A percentile compares a stretch with the other conserved stretches of the same genome.
Evolutionary conservation across 2,329 filamentous ascomycete species (phyloP).

Genomic region (Ophiosphaerella narmari): DNA sequence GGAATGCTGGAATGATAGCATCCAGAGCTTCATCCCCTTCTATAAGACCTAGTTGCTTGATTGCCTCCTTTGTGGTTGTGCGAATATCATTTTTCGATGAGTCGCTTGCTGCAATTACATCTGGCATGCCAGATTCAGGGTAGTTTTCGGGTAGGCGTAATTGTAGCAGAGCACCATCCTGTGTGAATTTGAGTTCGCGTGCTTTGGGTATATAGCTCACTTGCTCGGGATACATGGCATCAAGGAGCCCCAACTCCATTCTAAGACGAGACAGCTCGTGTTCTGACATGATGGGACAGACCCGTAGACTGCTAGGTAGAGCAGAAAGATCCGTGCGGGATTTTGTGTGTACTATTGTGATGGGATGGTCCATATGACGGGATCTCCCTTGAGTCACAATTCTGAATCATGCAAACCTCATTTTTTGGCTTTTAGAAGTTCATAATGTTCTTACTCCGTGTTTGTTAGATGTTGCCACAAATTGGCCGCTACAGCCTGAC

Average conservation of each 20-base stretch:
- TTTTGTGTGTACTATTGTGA: no score
- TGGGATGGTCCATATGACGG: no score
- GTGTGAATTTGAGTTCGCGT: conserved; percentile 47
- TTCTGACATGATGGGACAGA: conserved; percentile 9
- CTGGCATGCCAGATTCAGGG: conserved; percentile 41
- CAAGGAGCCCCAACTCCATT: conserved; percentile 49
- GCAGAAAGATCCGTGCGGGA: no score
- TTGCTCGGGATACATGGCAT: conserved; percentile 52
- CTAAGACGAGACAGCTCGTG: conserved; percentile 28
- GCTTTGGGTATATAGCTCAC: conserved; percentile 37
- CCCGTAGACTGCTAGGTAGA: background rate
- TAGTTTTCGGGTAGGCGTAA: conserved; percentile 49
- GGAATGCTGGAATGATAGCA: conserved; percentile 47
- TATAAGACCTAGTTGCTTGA: conserved; percentile 28
- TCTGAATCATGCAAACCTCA: no score
- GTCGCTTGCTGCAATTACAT: conserved; percentile 46
- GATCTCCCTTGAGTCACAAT: no score
- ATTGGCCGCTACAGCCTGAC: no score
- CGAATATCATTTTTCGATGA: conserved; percentile 45
- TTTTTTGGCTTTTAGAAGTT: no score
- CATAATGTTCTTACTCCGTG: no score
- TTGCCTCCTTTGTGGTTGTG: conserved; percentile 32
- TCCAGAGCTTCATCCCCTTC: conserved; percentile 52
- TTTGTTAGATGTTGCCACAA: no score
- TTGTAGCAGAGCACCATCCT: conserved; percentile 30